Base-by-base conservation (phyloP, 2,329 filamentous ascomycete genomes). In the Beauveria scarabaeidicola region DNA sequence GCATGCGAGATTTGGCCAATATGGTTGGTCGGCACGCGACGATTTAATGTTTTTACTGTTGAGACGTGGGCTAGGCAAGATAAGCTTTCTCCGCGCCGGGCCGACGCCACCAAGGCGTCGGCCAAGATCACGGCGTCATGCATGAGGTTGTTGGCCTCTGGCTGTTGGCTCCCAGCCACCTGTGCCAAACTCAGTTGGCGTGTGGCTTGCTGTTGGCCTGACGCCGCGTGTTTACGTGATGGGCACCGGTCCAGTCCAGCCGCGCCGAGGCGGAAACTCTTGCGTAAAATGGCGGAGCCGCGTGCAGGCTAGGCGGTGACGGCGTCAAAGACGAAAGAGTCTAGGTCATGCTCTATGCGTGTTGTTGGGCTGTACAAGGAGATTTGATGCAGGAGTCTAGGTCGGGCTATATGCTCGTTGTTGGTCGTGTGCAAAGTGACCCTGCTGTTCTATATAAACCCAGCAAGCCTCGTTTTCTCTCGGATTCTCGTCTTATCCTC, bases 391-490 rank as follows among this genome's bases (percentile, higher is more conserved):
- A 15, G 32, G 32, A 36, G 32, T 36, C 32, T 36, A 36, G 32
- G 5, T 36, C 32, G 15, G 11, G 13, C 32, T 36, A 36, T 36
- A 6, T 36, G 32, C 32, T 11, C 5, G 32, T 36, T 36, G 11
- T 36, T 36, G 9, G 23, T 47, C 13, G 23, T 25, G 23, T 21
- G 21, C 19, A 25, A 17, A 15, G 19, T 23, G 4, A 41, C 6
- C n/a, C n/a, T 47, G 10, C n/a, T 36, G 53, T 27, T 47, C 53
- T 56, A 56, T 56, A 56, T 53, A 47, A 56, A 38, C 43, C 29
- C 11, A 9, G 41, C 15, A 19, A 27, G 17, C n/a, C 23, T 44
- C 52, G 32, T 56, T 19, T n/a, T 10, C 29, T n/a, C 15, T 11
- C n/a, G 6, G 10, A 5, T 15, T 36, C n/a, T 32, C 13, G 36